phyloP scores from a whole-genome alignment of 108 stramenopile species.

The Discostella pseudostelligera region DNA sequence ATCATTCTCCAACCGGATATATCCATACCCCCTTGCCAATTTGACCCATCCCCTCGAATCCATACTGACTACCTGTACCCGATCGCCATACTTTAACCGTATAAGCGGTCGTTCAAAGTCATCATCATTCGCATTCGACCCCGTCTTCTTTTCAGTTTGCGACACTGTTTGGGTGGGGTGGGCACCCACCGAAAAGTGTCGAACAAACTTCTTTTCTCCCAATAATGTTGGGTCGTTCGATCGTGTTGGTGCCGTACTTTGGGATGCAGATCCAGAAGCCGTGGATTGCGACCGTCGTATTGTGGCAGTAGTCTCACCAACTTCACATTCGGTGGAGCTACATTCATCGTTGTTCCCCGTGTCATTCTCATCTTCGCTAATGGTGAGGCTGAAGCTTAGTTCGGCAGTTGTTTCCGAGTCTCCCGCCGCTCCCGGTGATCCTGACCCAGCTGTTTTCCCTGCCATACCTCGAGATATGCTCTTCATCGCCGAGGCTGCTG shows the following conservation, averaged over 20 bases:
- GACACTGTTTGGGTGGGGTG: slow-evolving; percentile 12
- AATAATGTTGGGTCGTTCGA: not conserved
- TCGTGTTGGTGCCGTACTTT: not conserved
- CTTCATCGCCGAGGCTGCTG: too few species aligned
- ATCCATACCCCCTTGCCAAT: slow-evolving; percentile 76
- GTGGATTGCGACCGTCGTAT: too few species aligned
- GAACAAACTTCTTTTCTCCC: slow-evolving; percentile 3
- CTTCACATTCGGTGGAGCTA: too few species aligned
- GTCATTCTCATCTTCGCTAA: not conserved
- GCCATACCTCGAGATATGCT: not conserved
- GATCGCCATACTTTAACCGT: slow-evolving; percentile 66
- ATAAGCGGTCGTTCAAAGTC: slow-evolving; percentile 42
- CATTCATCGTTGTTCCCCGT: too few species aligned
- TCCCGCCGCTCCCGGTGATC: not conserved
- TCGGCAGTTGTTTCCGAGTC: not conserved
- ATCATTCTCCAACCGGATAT: slow-evolving; percentile 58
- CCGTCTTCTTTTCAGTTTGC: slow-evolving; percentile 7
- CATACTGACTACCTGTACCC: slow-evolving; percentile 75
- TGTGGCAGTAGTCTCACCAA: too few species aligned
- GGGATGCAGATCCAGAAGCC: too few species aligned
- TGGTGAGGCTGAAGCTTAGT: not conserved
- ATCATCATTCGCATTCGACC: not conserved
- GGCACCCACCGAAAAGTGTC: slow-evolving; percentile 12
- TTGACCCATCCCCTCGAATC: slow-evolving; percentile 74
- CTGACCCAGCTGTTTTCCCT: not conserved